Evolutionary conservation across 768 basidiomycete species (phyloP).

Genomic region (Lactarius quietus): DNA sequence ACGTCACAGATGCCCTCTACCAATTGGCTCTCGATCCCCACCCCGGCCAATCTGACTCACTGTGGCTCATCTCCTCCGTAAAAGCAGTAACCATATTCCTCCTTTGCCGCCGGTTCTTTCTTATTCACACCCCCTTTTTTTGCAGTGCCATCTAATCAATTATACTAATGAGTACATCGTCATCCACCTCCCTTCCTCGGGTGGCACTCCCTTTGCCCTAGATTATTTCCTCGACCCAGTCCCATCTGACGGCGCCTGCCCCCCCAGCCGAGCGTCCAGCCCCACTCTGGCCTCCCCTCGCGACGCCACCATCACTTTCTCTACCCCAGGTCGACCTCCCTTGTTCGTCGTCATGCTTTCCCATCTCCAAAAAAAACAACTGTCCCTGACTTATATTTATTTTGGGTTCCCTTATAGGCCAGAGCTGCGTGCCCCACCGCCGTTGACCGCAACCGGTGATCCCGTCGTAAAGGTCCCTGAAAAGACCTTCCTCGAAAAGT

Average conservation of each 20-base stretch:
- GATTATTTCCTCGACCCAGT: conserved; percentile 70
- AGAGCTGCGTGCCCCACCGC: conserved; percentile 62
- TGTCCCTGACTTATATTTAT: background rate
- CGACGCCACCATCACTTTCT: conserved; percentile 53
- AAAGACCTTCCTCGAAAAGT: conserved; percentile 82
- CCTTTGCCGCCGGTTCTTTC: conserved; percentile 14
- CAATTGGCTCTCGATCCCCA: conserved; percentile 64
- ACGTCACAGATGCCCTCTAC: conserved; percentile 50
- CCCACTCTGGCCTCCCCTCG: conserved; percentile 27
- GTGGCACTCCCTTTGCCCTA: conserved; percentile 53
- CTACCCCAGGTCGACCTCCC: conserved; percentile 48
- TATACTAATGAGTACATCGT: conserved; percentile 53
- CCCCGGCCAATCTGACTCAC: conserved; percentile 39
- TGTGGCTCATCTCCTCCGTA: conserved; percentile 59
- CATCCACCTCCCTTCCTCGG: conserved; percentile 47
- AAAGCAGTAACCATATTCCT: conserved; percentile 47
- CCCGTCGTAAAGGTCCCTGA: conserved; percentile 58
- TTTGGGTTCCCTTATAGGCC: conserved; percentile 44
- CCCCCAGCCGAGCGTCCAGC: conserved; percentile 25
- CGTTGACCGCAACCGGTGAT: conserved; percentile 62
- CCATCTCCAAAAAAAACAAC: background rate
- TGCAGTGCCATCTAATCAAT: conserved; percentile 64
- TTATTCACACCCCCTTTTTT: conserved; percentile 8
- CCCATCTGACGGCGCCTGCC: conserved; percentile 68
- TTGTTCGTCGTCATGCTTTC: conserved; percentile 41